Conservation (phyloP, 768 basidiomycete genomes). For the Auricularia cornea region DNA sequence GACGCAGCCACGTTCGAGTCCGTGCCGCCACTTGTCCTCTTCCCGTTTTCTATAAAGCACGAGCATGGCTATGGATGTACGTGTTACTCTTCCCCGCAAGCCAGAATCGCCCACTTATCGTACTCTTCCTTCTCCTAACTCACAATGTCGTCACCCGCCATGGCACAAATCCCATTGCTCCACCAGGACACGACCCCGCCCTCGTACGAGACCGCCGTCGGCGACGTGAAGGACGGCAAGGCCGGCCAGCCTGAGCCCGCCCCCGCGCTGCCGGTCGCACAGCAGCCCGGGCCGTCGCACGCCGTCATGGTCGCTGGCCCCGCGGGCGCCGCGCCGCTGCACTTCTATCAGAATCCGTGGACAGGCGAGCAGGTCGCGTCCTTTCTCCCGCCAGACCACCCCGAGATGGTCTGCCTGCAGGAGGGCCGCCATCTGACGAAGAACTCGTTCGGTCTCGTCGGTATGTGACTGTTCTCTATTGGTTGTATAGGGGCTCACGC, state of each 20-base stretch:
- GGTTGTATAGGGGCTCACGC: background rate
- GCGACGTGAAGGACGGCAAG: background rate
- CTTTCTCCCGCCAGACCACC: conserved; percentile 65
- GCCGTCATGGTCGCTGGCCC: background rate
- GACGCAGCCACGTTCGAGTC: no score
- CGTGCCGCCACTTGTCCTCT: no score
- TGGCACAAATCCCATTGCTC: background rate
- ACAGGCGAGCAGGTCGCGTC: conserved; percentile 54
- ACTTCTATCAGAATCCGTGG: conserved; percentile 57
- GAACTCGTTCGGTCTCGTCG: conserved; percentile 62
- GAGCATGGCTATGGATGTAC: no score
- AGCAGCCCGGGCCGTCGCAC: background rate
- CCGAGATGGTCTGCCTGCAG: conserved; percentile 82
- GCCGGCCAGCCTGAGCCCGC: background rate
- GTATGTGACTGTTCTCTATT: conserved; percentile 29
- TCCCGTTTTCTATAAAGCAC: no score
- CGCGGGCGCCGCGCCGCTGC: conserved; percentile 16
- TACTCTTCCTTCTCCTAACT: no score
- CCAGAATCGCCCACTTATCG: no score
- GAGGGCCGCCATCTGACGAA: conserved; percentile 52
- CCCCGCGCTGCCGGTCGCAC: background rate
- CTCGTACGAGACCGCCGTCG: background rate
- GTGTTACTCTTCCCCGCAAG: no score
- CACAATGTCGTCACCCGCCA: background rate
- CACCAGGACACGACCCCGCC: background rate